Evolutionary conservation across 495 filamentous ascomycete species (phyloP), one percentile per base, ranked within the genome.

Genomic region (Cenococcum geophilum): DNA sequence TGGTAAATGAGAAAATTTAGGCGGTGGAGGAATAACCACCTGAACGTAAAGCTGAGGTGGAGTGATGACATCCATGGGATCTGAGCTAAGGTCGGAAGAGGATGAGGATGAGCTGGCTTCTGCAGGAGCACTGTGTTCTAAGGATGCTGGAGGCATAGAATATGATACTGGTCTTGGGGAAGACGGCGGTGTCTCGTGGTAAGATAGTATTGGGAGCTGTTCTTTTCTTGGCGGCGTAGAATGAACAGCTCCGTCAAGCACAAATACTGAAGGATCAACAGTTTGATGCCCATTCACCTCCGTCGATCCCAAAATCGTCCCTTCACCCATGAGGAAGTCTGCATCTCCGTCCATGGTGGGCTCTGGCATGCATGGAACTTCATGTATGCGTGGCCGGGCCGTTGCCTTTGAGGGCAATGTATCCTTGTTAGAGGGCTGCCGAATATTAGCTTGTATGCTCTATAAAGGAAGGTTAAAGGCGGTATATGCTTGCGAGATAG

Each of bases 1-100:
- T 1, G 71, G 73, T 5, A 76, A 64, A 4, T 66, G 62, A 8
- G 62, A 43, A 25, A 62, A 68, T 18, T 25, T 64, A 0, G 65
- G 65, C 2, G 52, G 42, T 18, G 65, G 65, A 20, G 65, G 60
- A 10, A 69, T 53, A 1, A 63, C 55, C 14, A 72, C 63, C 43
- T 57, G 58, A 18, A 55, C 34, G 12, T 56, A 45, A 45, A 10
- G 14, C 11, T 45, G n/a, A 25, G 59, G 16, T n/a, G 52, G 22
- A 23, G 55, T 45, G 1, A 35, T 34, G 1, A 66, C 27, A 40
- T 66, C 63, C 63, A 66, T 66, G 12, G 49, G 53, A 16, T 66
- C 63, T 23, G 63, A 62, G 0, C 20, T 48, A 23, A 23, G 21
- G 1, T 34, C 55, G 1, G 57, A n/a, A 23, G 58, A 32, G n/a